Base-by-base conservation (phyloP, 495 filamentous ascomycete genomes). In the Penicillium cosmopolitanum region DNA sequence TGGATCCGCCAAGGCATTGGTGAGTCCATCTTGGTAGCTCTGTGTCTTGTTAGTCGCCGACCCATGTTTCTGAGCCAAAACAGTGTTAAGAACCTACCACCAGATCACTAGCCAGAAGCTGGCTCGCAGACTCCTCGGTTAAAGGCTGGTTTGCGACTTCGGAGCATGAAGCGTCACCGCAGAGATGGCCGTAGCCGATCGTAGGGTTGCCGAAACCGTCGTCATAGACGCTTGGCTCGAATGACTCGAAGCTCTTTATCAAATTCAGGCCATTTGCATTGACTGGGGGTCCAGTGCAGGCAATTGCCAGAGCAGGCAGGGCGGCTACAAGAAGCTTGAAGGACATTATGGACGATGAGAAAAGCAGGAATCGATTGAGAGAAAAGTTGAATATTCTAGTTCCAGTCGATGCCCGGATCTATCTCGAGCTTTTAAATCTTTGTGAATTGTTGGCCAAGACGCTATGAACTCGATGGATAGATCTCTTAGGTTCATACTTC, bases 111-210 rank as follows among this genome's bases (percentile, higher is more conserved):
- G 67, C 66, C 34, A 84, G 62, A 4, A 82, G 73, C 58, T 68
- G 68, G 36, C 66, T 68, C 15, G 72, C 80, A n/a, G 71, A 67
- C 11, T 64, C 60, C 44, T 74, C 63, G 10, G 73, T 74, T 18
- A 82, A 64, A 2, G 81, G 81, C 55, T 80, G 38, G 63, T 80
- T 81, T 16, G 65, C 59, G 34, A 82, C 72, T 23, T 82, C 80
- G 2, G 71, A 54, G 73, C 80, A 82, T 13, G 62, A 62, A 13
- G 61, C 54, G 11, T 71, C 70, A 51, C 56, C 36, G 70, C 79
- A 84, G 13, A 80, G 73, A 61, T 84, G 81, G 47, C 81, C 81
- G 60, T 82, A 84, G 33, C 81, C 81, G 16, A 84, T 70, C 31
- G 78, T 84, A 0, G 78, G 77, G 42, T 79, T 66, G 33, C 78